Percentiles rank a stretch among this genome's conserved stretches.
Conservation (phyloP, 495 filamentous ascomycete species). For the Patellaria atrata region DNA sequence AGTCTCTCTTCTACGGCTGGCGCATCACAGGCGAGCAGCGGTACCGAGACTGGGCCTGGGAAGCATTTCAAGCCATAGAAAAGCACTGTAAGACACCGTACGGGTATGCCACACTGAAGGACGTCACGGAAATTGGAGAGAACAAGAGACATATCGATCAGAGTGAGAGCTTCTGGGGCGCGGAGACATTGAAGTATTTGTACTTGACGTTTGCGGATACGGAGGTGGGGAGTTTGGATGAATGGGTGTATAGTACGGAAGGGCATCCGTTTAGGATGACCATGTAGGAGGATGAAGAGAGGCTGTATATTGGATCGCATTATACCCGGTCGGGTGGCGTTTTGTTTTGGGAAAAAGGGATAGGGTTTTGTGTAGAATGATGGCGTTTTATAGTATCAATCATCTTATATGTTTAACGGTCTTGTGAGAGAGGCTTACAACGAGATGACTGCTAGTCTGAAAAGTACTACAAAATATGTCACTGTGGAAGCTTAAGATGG, state of each 20-base stretch:
- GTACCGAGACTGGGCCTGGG: constrained; percentile 23
- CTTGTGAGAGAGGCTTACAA: too few species aligned
- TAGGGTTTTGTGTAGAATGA: too few species aligned
- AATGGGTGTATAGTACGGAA: constrained; percentile 22
- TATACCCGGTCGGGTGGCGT: too few species aligned
- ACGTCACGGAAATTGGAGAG: constrained; percentile 19
- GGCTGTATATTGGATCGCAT: too few species aligned
- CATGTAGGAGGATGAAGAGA: too few species aligned
- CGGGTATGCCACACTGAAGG: constrained; percentile 25
- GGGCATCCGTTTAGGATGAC: constrained; percentile 22
- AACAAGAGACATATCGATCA: constrained; percentile 10
- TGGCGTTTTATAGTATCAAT: too few species aligned
- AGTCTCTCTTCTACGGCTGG: constrained; percentile 24
- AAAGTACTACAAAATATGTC: too few species aligned
- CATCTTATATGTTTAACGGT: too few species aligned
- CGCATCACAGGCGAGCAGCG: constrained; percentile 22
- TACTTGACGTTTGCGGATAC: constrained; percentile 17
- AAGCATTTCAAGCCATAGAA: constrained; percentile 20
- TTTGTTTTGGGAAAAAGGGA: too few species aligned
- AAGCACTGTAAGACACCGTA: constrained; percentile 23
- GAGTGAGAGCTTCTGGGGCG: constrained; percentile 20
- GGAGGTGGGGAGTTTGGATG: constrained; percentile 19
- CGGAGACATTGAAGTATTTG: constrained; percentile 23
- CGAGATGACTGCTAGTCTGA: too few species aligned
- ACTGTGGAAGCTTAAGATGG: too few species aligned